Conservation (phyloP, 306 rosid species). For the Gastrolobium villosum region DNA sequence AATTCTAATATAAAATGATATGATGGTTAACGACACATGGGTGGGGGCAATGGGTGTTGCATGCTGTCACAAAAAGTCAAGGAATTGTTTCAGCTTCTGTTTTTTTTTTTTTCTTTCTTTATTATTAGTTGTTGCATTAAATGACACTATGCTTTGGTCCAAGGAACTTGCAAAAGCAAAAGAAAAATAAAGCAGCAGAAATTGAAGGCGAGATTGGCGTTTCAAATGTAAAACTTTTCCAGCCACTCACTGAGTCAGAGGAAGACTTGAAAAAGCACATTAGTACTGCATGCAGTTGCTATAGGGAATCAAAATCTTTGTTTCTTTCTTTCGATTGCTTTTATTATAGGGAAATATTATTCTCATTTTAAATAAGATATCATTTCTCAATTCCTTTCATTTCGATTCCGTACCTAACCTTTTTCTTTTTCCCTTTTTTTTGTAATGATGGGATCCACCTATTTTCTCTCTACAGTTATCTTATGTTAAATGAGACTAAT, state of each 20-base stretch:
- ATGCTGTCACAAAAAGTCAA: slow-evolving; percentile 63
- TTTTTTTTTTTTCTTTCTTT: neutral
- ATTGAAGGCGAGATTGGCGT: slow-evolving; percentile 81
- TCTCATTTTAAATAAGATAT: too few relatives aligned
- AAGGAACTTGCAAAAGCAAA: slow-evolving; percentile 55
- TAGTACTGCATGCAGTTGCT: slow-evolving; percentile 32
- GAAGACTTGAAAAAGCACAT: slow-evolving; percentile 42
- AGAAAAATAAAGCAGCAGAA: slow-evolving; percentile 42
- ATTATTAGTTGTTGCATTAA: slow-evolving; percentile 38
- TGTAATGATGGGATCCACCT: too few relatives aligned
- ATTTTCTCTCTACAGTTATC: too few relatives aligned
- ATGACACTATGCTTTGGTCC: slow-evolving; percentile 42
- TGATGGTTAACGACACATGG: slow-evolving; percentile 51
- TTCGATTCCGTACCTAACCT: too few relatives aligned
- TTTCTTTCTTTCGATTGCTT: slow-evolving; percentile 25
- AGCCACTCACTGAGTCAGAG: slow-evolving; percentile 38
- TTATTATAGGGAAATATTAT: too few relatives aligned
- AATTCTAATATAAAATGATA: neutral
- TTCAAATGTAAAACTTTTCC: slow-evolving; percentile 45
- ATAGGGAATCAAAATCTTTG: slow-evolving; percentile 47
- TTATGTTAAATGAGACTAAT: too few relatives aligned
- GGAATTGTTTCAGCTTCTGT: slow-evolving; percentile 54
- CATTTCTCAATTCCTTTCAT: too few relatives aligned
- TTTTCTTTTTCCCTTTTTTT: too few relatives aligned
- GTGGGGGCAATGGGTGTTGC: slow-evolving; percentile 45